A percentile compares a stretch with the other conserved stretches of the same genome.
These are phyloP conservation scores for Begonia fuchsioides DNA, from an alignment of 306 rosid species.

Conservation along the genomic window DNA sequence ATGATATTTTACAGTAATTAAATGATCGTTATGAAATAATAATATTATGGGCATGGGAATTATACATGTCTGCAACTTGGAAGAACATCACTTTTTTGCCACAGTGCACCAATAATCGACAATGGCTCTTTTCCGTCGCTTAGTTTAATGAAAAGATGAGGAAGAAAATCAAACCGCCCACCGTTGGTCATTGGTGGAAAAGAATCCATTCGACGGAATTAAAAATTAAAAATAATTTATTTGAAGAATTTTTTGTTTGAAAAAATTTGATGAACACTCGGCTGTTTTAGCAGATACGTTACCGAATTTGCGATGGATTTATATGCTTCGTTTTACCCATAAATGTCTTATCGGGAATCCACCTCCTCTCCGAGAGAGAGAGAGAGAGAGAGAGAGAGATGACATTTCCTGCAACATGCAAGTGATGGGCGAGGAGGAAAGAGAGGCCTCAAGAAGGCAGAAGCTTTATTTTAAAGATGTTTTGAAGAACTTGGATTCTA, in stretches of 20 bases:
- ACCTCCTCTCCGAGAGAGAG: conserved; percentile 6
- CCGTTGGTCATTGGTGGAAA: conserved; percentile 17
- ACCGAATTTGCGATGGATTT: neutral
- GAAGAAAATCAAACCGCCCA: conserved; percentile 22
- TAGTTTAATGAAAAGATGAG: too few species aligned
- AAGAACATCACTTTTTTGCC: too few species aligned
- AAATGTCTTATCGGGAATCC: conserved; percentile 28
- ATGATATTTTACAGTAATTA: too few species aligned
- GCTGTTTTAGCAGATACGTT: neutral
- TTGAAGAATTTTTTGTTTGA: neutral
- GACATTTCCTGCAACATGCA: conserved; percentile 13
- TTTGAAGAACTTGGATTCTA: conserved; percentile 17
- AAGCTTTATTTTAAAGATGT: conserved; percentile 19
- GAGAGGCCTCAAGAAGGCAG: conserved; percentile 18
- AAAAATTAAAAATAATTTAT: conserved; percentile 1
- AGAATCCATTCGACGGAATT: conserved; percentile 3
- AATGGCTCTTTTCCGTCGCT: too few species aligned
- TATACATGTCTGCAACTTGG: too few species aligned
- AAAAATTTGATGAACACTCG: neutral
- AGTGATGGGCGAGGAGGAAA: conserved; percentile 5
- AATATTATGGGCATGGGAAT: too few species aligned
- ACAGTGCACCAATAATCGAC: too few species aligned
- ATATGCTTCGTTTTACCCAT: conserved; percentile 13
- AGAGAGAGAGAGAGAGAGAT: conserved; percentile 1
- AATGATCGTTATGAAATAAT: too few species aligned